Conservation (phyloP, 305 asterid species). For the Solanum hybrid region DNA sequence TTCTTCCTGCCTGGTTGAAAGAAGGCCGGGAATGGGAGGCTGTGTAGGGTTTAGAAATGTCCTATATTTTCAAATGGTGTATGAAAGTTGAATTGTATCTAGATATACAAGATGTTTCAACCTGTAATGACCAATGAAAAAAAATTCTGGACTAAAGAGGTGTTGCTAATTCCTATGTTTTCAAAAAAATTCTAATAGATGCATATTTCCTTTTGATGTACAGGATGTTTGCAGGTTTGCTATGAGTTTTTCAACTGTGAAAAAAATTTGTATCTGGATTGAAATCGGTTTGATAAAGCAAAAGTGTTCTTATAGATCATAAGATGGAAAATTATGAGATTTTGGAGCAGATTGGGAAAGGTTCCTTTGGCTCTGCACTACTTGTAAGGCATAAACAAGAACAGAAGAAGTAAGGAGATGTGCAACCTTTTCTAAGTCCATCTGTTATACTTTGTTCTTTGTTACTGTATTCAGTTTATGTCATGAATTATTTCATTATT, state of each 20-base stretch:
- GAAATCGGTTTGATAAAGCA: not conserved
- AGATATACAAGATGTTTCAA: not conserved
- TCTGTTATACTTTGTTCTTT: not conserved
- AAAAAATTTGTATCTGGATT: not conserved
- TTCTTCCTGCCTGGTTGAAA: not conserved
- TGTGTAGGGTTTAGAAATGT: not conserved
- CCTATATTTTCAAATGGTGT: not conserved
- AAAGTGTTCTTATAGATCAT: not conserved
- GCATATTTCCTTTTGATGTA: not conserved
- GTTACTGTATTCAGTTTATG: not conserved
- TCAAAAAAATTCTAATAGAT: not conserved
- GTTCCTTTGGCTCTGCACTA: constrained; percentile 90
- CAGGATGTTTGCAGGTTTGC: constrained; percentile 3
- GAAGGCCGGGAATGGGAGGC: not conserved
- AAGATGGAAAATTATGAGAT: constrained; percentile 83
- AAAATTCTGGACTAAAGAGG: not conserved
- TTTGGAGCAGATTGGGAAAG: constrained; percentile 95
- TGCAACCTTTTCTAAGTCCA: not conserved
- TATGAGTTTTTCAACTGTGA: not conserved
- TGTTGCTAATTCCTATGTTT: not conserved
- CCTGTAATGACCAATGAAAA: not conserved
- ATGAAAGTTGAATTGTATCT: not conserved
- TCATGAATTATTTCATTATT: not conserved
- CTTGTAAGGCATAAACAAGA: constrained; percentile 93
- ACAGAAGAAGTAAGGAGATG: constrained; percentile 67